Conservation (phyloP, 2,329 filamentous ascomycete genomes). For the Ophiosphaerella korrae region DNA sequence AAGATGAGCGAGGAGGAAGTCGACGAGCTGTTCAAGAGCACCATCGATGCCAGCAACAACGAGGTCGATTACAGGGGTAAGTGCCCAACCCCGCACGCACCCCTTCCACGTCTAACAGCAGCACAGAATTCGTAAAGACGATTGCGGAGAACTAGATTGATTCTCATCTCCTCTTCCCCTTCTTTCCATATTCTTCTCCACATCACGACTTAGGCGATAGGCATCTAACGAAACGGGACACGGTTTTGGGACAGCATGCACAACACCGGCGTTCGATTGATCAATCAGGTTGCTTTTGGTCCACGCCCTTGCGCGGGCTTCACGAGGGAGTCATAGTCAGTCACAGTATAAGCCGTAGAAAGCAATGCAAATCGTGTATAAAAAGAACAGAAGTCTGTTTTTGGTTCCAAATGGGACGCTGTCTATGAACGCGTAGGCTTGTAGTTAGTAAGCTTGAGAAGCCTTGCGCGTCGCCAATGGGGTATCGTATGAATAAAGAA, state of each 20-base stretch:
- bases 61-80: slow-evolving; percentile 97
- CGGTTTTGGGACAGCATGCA: slow-evolving; percentile 29
- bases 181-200: slow-evolving; percentile 5
- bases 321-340: slow-evolving; percentile 1
- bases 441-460: slow-evolving; percentile 33
- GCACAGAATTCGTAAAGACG: slow-evolving; percentile 47
- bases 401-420: slow-evolving; percentile 38
- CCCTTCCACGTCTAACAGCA: slow-evolving; percentile 9
- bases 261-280: slow-evolving; percentile 36
- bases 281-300: background rate
- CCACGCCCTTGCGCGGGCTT: no score
- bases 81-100: slow-evolving; percentile 29
- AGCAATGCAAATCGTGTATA: slow-evolving; percentile 1
- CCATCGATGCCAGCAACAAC: slow-evolving; percentile 91
- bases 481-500: slow-evolving; percentile 30
- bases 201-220: slow-evolving; percentile 9
- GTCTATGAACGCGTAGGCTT: slow-evolving; percentile 29
- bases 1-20: slow-evolving; percentile 99
- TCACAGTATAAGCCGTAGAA: slow-evolving; percentile 11
- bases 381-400: slow-evolving; percentile 26
- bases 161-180: background rate
- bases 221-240: slow-evolving; percentile 30
- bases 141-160: slow-evolving; percentile 45
- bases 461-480: slow-evolving; percentile 39
- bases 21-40: slow-evolving; percentile 91